phyloP scores from a whole-genome alignment of 768 basidiomycete species.

The Leucogyrophana mollusca region DNA sequence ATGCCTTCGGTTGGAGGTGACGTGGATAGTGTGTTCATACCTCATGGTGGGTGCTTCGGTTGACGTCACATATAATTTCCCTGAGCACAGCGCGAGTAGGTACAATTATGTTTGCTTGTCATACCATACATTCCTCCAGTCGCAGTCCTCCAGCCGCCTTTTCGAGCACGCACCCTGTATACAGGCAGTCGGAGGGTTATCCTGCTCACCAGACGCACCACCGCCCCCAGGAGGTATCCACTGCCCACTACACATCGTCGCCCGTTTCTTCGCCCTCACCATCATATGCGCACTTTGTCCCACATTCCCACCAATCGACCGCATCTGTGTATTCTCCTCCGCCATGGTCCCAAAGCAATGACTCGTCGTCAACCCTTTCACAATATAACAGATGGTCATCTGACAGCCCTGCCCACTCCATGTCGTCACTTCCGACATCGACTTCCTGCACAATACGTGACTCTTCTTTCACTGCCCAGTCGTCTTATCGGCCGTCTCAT shows the following conservation, averaged over 20 bases:
- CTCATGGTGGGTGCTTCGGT: slow-evolving; percentile 65
- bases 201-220: slow-evolving; percentile 20
- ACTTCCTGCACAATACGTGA: slow-evolving; percentile 29
- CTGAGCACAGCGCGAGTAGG: slow-evolving; percentile 20
- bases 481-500: slow-evolving; percentile 41
- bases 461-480: slow-evolving; percentile 22
- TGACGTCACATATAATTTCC: slow-evolving; percentile 34
- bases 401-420: slow-evolving; percentile 25
- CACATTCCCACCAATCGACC: slow-evolving; percentile 17
- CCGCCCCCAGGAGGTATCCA: slow-evolving; percentile 26
- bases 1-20: slow-evolving; percentile 60
- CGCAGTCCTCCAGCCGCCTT: slow-evolving; percentile 19
- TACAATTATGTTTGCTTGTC: slow-evolving; percentile 40
- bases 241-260: slow-evolving; percentile 28
- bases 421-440: slow-evolving; percentile 17
- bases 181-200: slow-evolving; percentile 25
- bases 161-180: slow-evolving; percentile 23
- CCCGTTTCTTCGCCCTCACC: slow-evolving; percentile 26
- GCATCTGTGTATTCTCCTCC: slow-evolving; percentile 25
- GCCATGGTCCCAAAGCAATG: slow-evolving; percentile 24
- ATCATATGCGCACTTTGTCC: slow-evolving; percentile 18
- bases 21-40: slow-evolving; percentile 87
- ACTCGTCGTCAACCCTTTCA: slow-evolving; percentile 24
- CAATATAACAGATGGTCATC: slow-evolving; percentile 30
- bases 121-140: slow-evolving; percentile 27